A percentile compares a stretch with the other conserved stretches of the same genome.
Evolutionary conservation across 371 early-diverging fungal species (phyloP).

Genomic region (Mortierella sp.): DNA sequence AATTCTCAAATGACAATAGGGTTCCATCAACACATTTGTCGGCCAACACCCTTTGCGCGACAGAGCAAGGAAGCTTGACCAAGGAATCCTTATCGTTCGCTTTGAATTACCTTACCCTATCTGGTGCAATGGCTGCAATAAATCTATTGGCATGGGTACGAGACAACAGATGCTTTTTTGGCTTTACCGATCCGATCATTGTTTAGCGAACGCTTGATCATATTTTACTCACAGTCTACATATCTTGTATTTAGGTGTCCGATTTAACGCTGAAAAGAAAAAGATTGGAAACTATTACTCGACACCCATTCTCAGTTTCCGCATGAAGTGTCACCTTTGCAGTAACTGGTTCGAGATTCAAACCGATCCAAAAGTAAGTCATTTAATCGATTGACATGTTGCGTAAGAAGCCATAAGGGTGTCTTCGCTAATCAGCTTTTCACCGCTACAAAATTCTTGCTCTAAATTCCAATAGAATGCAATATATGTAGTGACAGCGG

Average conservation of each 20-base stretch:
- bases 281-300: slow-evolving; percentile 90
- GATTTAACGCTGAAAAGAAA: slow-evolving; percentile 96
- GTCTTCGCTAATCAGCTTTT: too few relatives aligned
- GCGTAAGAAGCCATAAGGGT: too few relatives aligned
- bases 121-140: slow-evolving; percentile 90
- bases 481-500: slow-evolving; percentile 80
- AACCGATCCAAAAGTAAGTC: slow-evolving; percentile 91
- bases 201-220: neutral
- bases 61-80: slow-evolving; percentile 89
- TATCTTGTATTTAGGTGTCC: slow-evolving; percentile 70
- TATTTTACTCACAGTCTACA: neutral
- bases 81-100: slow-evolving; percentile 92
- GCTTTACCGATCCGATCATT: neutral
- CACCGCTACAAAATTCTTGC: neutral
- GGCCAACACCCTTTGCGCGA: slow-evolving; percentile 92
- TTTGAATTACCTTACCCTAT: slow-evolving; percentile 94
- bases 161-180: neutral
- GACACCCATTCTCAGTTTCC: slow-evolving; percentile 90
- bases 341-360: slow-evolving; percentile 90
- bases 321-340: slow-evolving; percentile 95
- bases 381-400: neutral
- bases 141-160: slow-evolving; percentile 87
- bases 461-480: slow-evolving; percentile 67
- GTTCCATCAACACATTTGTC: slow-evolving; percentile 85
- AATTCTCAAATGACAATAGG: slow-evolving; percentile 54